Base-by-base conservation (phyloP, 2,329 filamentous ascomycete species). In the Talaromyces amestolkiae region DNA sequence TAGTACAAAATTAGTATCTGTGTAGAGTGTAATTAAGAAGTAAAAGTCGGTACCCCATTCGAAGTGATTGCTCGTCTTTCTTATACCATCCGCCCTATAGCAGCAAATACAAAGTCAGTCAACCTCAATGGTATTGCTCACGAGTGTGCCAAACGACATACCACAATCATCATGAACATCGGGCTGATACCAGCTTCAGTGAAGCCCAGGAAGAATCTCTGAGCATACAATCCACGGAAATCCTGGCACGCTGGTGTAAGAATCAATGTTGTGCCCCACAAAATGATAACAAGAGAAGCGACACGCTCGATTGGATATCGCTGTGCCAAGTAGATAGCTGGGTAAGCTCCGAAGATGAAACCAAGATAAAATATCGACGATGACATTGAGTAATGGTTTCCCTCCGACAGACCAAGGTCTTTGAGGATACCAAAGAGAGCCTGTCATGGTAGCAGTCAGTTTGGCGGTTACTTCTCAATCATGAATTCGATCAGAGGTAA, bases 111-210 rank as follows among this genome's bases (percentile, higher is more conserved):
- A 24, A 17, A 3, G 6, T 41, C 24, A 24, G 31, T 19, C 15
- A 13, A 15, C 9, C 8, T 3, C 6, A 37, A 19, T n/a, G n/a
- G 31, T 10, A 56, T 19, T 56, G 19, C 10, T 39, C 11, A n/a
- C 35, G 1, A 7, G 17, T 6, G 8, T 19, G 35, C 4, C 8
- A 19, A 54, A 2, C 19, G 9, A 45, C 56, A 33, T 37, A 47
- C 43, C 33, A 62, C 60, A 62, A 62, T 39, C 33, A 62, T 53
- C 60, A 62, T 62, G 24, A 62, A 62, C 47, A 62, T 62, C 22
- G 60, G 60, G 24, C 45, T 53, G 33, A 62, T 62, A 9, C 60
- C 60, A 19, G 27, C 45, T 54, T 62, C 60, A 10, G 33, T 37
- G 22, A 62, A 51, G n/a, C 60, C 60, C 2, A 62, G 60, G 13